phyloP scores from a whole-genome alignment of 2,329 filamentous ascomycete species.

The Aspergillus sp. region DNA sequence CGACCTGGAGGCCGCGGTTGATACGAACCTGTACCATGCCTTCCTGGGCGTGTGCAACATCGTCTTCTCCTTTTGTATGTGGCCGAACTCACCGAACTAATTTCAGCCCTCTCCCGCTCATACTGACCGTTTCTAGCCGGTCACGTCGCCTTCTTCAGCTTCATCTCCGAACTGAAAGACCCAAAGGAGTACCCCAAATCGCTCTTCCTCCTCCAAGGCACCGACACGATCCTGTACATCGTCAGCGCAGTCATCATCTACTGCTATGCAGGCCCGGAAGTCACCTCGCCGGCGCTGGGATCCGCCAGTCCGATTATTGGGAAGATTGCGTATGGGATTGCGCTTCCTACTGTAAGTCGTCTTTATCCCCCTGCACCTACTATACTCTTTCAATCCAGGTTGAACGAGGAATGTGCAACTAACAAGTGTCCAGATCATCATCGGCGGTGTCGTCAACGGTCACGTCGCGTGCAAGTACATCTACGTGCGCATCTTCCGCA shows the following conservation, averaged over 20 bases:
- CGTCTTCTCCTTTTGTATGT: conserved; percentile 68
- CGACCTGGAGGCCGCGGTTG: conserved; percentile 44
- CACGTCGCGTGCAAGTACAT: conserved; percentile 70
- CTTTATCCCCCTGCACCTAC: too few relatives aligned
- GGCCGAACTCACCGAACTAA: conserved; percentile 31
- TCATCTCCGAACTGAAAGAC: conserved; percentile 67
- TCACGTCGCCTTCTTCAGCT: conserved; percentile 70
- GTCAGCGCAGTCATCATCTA: conserved; percentile 71
- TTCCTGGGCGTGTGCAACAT: conserved; percentile 71
- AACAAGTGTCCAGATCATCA: conserved; percentile 56
- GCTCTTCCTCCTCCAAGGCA: conserved; percentile 64
- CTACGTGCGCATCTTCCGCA: conserved; percentile 67
- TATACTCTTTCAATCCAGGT: too few relatives aligned
- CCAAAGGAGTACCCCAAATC: conserved; percentile 66
- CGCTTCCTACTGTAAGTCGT: conserved; percentile 61
- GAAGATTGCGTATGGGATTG: conserved; percentile 70
- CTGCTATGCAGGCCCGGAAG: conserved; percentile 64
- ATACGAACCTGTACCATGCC: conserved; percentile 56
- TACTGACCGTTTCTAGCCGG: conserved; percentile 55
- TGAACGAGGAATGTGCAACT: too few relatives aligned
- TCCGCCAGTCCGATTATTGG: conserved; percentile 61
- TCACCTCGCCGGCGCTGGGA: conserved; percentile 69
- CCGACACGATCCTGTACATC: conserved; percentile 66
- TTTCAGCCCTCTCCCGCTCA: background rate
- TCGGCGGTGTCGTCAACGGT: conserved; percentile 72